Conservation (phyloP, 306 rosid genomes). For the Prunus davidiana region DNA sequence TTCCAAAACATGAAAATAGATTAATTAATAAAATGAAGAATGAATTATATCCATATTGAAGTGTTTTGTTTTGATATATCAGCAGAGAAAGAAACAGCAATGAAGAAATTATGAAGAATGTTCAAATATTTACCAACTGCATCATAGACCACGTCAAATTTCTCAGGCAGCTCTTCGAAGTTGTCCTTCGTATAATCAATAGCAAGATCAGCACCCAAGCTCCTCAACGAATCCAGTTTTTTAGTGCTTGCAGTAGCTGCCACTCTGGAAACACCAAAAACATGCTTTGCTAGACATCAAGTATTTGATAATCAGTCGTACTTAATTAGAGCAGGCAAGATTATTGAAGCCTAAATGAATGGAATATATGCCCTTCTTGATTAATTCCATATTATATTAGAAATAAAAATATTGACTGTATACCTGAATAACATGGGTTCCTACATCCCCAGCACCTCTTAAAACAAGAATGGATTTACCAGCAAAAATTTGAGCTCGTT, state of each 20-base stretch:
- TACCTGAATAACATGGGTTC: conserved; percentile 58
- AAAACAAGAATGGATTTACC: conserved; percentile 60
- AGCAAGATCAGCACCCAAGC: conserved; percentile 55
- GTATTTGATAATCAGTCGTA: no score
- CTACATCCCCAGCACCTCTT: conserved; percentile 82
- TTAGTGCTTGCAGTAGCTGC: conserved; percentile 67
- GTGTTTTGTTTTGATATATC: no score
- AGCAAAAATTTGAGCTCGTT: conserved; percentile 36
- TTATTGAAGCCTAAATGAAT: neutral
- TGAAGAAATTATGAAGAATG: neutral
- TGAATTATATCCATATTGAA: no score
- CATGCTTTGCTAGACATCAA: conserved; percentile 50
- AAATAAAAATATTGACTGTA: neutral
- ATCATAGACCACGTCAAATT: conserved; percentile 65
- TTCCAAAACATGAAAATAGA: neutral
- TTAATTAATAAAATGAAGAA: no score
- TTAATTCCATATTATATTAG: neutral
- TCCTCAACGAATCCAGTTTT: conserved; percentile 48
- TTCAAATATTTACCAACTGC: conserved; percentile 47
- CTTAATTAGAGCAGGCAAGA: no score
- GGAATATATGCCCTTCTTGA: neutral
- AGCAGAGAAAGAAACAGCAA: neutral
- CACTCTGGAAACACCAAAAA: conserved; percentile 65
- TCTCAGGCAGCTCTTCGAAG: conserved; percentile 51
- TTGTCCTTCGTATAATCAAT: conserved; percentile 56